These are phyloP conservation scores for Lunasporangiospora selenospora DNA, from an alignment of 192 early-diverging fungal genomes.

Conservation along the genomic window DNA sequence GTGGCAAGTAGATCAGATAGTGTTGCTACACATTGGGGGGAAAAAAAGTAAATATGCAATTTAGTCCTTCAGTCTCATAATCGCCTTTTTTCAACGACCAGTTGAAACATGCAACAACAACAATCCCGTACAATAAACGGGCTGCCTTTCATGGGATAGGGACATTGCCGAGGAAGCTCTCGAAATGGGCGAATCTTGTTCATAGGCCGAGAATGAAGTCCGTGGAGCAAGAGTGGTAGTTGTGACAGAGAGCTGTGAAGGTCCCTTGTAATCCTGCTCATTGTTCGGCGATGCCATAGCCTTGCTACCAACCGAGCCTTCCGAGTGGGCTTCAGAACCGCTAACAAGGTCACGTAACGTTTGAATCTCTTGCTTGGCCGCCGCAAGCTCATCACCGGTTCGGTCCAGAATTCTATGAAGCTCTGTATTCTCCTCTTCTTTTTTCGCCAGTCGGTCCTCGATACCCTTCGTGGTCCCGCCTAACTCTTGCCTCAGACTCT, in stretches of 20 bases:
- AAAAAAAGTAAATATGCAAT: neutral
- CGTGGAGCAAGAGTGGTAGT: constrained; percentile 21
- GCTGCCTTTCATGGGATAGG: constrained; percentile 22
- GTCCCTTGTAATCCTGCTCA: constrained; percentile 8
- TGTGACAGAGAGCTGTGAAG: constrained; percentile 8
- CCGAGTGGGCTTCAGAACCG: constrained; percentile 8
- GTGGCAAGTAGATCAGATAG: constrained; percentile 51
- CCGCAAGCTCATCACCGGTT: constrained; percentile 32
- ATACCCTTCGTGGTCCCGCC: constrained; percentile 42
- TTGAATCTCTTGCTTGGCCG: constrained; percentile 40
- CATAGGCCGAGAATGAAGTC: constrained; percentile 20
- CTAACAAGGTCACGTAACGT: constrained; percentile 31
- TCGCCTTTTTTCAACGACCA: no score
- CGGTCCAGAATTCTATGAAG: constrained; percentile 51
- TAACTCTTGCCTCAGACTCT: constrained; percentile 43
- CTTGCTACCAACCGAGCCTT: neutral
- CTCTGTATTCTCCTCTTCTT: constrained; percentile 56
- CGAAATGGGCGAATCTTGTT: constrained; percentile 38
- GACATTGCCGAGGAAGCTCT: constrained; percentile 37
- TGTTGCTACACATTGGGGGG: constrained; percentile 26
- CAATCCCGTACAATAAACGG: constrained; percentile 34
- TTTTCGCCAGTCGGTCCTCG: constrained; percentile 44
- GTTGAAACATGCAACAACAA: neutral
- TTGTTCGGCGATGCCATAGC: neutral
- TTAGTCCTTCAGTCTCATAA: no score